Conservation (phyloP, 1,284 basidiomycete species). For the Amylostereum areolatum region DNA sequence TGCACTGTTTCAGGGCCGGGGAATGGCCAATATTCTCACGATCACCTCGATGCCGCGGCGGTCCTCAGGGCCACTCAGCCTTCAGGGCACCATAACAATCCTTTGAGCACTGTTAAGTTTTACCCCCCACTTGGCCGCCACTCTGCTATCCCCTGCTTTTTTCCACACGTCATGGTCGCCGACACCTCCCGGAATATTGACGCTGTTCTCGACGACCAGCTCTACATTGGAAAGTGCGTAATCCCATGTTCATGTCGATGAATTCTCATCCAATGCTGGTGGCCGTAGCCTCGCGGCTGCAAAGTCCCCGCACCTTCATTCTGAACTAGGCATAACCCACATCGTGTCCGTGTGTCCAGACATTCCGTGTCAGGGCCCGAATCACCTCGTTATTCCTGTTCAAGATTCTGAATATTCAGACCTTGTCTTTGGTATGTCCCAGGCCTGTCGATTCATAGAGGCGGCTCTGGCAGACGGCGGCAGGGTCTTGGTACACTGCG, state of each 20-base stretch:
- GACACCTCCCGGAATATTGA: slow-evolving; percentile 9
- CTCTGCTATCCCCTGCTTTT: background rate
- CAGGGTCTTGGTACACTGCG: slow-evolving; percentile 68
- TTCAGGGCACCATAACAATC: too few relatives aligned
- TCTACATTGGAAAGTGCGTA: slow-evolving; percentile 51
- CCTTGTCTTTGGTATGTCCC: slow-evolving; percentile 49
- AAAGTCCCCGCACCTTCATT: slow-evolving; percentile 31
- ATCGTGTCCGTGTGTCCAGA: slow-evolving; percentile 56
- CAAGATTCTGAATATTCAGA: slow-evolving; percentile 58
- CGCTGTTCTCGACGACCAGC: slow-evolving; percentile 36
- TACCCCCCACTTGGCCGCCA: too few relatives aligned
- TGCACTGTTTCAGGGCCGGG: too few relatives aligned
- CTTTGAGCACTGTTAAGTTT: too few relatives aligned
- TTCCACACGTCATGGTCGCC: too few relatives aligned
- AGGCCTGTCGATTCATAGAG: slow-evolving; percentile 50
- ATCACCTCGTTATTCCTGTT: slow-evolving; percentile 43
- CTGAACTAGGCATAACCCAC: slow-evolving; percentile 47
- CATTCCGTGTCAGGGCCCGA: slow-evolving; percentile 33
- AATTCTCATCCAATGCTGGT: slow-evolving; percentile 2
- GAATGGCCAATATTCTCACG: too few relatives aligned
- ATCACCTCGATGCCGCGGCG: too few relatives aligned
- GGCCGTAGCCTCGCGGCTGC: slow-evolving; percentile 40
- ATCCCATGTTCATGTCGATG: background rate
- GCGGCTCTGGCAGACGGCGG: slow-evolving; percentile 40
- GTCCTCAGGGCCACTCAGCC: too few relatives aligned